phyloP scores from a whole-genome alignment of 441 rosid species.

The Adansonia grandidieri region DNA sequence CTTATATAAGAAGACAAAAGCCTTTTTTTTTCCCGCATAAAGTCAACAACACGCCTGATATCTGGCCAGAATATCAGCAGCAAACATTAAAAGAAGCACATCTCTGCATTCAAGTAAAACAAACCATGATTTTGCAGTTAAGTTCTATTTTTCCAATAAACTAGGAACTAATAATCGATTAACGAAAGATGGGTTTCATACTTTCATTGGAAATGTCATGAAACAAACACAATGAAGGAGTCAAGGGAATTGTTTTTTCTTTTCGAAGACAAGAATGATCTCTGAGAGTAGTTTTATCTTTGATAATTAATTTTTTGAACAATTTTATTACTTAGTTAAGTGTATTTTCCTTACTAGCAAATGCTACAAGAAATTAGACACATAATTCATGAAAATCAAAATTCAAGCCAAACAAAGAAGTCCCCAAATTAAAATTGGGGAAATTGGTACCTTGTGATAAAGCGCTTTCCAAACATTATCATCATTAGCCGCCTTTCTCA shows the following conservation, averaged over 20 bases:
- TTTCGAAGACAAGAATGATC: no score
- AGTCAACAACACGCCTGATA: not conserved
- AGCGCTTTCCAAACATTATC: constrained; percentile 98
- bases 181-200: not conserved
- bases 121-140: constrained; percentile 13
- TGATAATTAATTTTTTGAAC: not conserved
- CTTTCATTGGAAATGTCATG: not conserved
- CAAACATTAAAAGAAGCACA: not conserved
- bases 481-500: constrained; percentile 98
- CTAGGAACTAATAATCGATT: not conserved
- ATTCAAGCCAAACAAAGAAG: not conserved
- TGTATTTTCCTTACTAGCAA: not conserved
- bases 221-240: not conserved
- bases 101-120: not conserved
- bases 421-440: not conserved
- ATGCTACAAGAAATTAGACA: not conserved
- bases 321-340: not conserved
- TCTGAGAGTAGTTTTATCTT: no score
- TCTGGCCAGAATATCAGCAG: not conserved
- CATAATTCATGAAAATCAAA: not conserved
- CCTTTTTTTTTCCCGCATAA: not conserved
- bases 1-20: not conserved
- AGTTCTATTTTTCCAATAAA: not conserved
- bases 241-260: no score
- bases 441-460: constrained; percentile 76